Base-by-base conservation (phyloP, 2,329 filamentous ascomycete species). In the Fusarium pseudoanthophilum region DNA sequence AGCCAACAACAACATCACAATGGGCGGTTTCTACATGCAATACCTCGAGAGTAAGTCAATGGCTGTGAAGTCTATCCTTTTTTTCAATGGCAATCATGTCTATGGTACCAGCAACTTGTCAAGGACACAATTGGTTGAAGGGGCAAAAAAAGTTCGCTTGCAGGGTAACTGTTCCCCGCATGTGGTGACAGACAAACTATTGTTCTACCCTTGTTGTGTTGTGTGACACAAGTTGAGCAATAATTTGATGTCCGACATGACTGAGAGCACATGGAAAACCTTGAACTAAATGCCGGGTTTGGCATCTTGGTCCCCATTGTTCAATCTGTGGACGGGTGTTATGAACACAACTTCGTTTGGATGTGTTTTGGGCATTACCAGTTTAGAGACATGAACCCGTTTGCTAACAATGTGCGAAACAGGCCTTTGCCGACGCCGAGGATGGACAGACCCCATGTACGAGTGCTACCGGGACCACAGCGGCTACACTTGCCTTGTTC, bases 381-480 rank as follows among this genome's bases (percentile, higher is more conserved):
- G 37, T 42, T 34, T 52, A 26, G 26, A 64, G 30, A 32, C 30
- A 56, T 59, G 43, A 69, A 32, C 34, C 34, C n/a, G 57, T 59
- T 36, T 69, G 80, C 82, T 84, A 83, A 84, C 81, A 71, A 70
- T 67, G 42, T 55, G 78, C 62, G 67, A 79, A 72, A 64, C 82
- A 98, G 95, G 95, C 85, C 92, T 98, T 80, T 98, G 95, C 88
- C 92, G 93, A 82, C 94, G 95, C 78, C 94, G 95, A 83, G 93
- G 94, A 84, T 98, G 95, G 95, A 91, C 91, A 77, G 94, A 97
- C 82, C 95, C 95, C 79, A 88, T 90, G 81, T 98, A 97, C 87
- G 92, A 96, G 84, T 92, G 92, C 79, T 94, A 92, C 87, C 89
- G 88, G 77, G 91, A 91, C 78, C 85, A 87, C 74, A 89, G 87